These are phyloP conservation scores for Cordyceps javanica DNA, from an alignment of 2,329 filamentous ascomycete genomes.

Conservation along the genomic window DNA sequence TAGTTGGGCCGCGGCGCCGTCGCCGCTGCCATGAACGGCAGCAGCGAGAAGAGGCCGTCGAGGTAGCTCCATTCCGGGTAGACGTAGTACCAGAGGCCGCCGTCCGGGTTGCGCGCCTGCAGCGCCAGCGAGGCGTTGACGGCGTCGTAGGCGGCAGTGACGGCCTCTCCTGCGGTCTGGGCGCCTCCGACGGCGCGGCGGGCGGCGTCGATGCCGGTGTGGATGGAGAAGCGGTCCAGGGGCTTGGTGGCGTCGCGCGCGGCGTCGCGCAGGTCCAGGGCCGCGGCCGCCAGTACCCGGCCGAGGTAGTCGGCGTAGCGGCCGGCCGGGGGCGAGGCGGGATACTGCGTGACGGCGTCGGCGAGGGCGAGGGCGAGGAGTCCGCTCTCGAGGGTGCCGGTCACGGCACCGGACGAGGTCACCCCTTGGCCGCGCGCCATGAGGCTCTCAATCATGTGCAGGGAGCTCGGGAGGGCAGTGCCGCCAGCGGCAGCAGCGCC, in stretches of 20 bases:
- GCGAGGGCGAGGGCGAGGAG: slow-evolving; percentile 18
- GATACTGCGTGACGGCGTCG: slow-evolving; percentile 15
- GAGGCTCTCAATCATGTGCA: slow-evolving; percentile 21
- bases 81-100: slow-evolving; percentile 31
- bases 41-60: slow-evolving; percentile 46
- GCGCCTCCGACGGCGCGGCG: not conserved
- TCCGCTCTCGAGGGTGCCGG: slow-evolving; percentile 20
- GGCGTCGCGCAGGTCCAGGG: slow-evolving; percentile 14
- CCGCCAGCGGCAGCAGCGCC: not conserved
- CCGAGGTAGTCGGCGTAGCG: slow-evolving; percentile 14
- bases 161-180: not conserved
- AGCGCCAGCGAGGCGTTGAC: slow-evolving; percentile 18
- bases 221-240: slow-evolving; percentile 21
- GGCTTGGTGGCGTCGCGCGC: slow-evolving; percentile 15
- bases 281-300: slow-evolving; percentile 15
- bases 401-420: slow-evolving; percentile 17
- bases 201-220: slow-evolving; percentile 15
- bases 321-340: not conserved
- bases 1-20: slow-evolving; percentile 12
- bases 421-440: slow-evolving; percentile 19
- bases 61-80: slow-evolving; percentile 48
- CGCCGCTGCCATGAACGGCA: slow-evolving; percentile 31
- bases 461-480: slow-evolving; percentile 5
- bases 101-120: slow-evolving; percentile 25
- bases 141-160: slow-evolving; percentile 13